Percentiles rank a stretch among this genome's conserved stretches.
Evolutionary conservation across 179 eudicot genomes (phyloP).

Genomic region (Heliamphora pulchella): DNA sequence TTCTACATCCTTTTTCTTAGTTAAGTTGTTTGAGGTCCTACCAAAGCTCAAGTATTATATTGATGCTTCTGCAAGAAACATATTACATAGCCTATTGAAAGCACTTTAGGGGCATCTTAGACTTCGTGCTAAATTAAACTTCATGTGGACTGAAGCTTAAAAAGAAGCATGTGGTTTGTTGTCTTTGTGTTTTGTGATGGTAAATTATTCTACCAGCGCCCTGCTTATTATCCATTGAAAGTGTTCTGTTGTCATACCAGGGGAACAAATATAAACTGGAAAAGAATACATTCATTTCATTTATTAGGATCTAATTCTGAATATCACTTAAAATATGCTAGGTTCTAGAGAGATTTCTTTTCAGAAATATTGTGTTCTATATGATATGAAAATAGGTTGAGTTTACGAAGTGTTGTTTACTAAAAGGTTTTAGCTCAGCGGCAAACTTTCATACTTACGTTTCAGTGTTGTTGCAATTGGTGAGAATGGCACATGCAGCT

Average conservation of each 20-base stretch:
- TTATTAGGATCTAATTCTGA: background rate
- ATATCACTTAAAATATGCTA: too few species aligned
- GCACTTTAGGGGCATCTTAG: background rate
- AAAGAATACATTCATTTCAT: background rate
- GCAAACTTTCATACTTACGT: background rate
- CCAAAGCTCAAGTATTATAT: background rate
- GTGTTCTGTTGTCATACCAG: background rate
- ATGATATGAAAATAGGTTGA: background rate
- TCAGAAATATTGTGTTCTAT: too few species aligned
- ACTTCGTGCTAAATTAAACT: background rate
- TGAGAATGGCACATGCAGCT: background rate
- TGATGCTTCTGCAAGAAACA: constrained; percentile 4
- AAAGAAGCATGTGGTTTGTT: background rate
- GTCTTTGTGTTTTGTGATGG: background rate
- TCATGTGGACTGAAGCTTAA: background rate
- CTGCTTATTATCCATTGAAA: background rate
- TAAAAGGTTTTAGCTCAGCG: background rate
- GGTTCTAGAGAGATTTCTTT: too few species aligned
- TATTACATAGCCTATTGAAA: background rate
- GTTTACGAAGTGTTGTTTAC: background rate
- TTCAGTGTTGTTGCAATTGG: background rate
- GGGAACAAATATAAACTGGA: background rate
- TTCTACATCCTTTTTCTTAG: background rate
- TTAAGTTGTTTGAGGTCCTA: background rate
- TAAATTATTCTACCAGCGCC: background rate